A percentile compares a stretch with the other conserved stretches of the same genome.
Conservation (phyloP, 2,329 filamentous ascomycete genomes). For the Nannizziopsis barbatae region DNA sequence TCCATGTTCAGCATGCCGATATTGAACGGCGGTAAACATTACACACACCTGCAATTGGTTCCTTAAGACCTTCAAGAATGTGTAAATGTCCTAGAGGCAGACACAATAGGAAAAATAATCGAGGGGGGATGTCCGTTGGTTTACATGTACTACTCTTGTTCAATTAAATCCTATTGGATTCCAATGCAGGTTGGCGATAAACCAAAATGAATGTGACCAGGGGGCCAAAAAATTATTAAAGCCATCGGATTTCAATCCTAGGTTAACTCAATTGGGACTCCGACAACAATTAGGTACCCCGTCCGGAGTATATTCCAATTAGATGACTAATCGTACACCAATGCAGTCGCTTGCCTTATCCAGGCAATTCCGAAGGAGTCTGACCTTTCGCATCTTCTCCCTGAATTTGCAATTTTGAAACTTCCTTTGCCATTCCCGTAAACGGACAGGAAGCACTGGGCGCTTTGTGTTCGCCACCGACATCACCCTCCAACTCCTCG, state of each 20-base stretch:
- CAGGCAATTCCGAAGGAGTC: conserved; percentile 2
- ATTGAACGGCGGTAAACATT: too few relatives aligned
- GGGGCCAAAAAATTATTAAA: too few relatives aligned
- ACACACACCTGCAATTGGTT: too few relatives aligned
- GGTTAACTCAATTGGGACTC: conserved; percentile 1
- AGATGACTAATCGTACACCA: conserved; percentile 3
- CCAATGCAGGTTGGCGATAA: too few relatives aligned
- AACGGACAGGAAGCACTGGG: conserved; percentile 9
- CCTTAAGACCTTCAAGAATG: too few relatives aligned
- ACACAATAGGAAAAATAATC: too few relatives aligned
- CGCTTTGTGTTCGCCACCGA: not conserved
- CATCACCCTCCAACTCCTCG: conserved; percentile 15
- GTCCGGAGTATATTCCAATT: not conserved
- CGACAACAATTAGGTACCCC: not conserved
- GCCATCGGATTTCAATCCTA: not conserved
- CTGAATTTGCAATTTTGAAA: not conserved
- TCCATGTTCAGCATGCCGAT: not conserved
- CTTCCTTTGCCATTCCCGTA: conserved; percentile 2
- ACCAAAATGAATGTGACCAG: too few relatives aligned
- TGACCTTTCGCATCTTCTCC: conserved; percentile 1
- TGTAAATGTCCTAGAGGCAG: too few relatives aligned
- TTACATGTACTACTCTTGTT: too few relatives aligned
- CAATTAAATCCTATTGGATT: too few relatives aligned
- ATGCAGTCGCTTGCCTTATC: not conserved
- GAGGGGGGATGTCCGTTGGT: too few relatives aligned